Evolutionary conservation across 225 moss, liverwort and hornwort species (phyloP), one percentile per base, ranked within the genome.

Genomic region (Bryum argenteum): DNA sequence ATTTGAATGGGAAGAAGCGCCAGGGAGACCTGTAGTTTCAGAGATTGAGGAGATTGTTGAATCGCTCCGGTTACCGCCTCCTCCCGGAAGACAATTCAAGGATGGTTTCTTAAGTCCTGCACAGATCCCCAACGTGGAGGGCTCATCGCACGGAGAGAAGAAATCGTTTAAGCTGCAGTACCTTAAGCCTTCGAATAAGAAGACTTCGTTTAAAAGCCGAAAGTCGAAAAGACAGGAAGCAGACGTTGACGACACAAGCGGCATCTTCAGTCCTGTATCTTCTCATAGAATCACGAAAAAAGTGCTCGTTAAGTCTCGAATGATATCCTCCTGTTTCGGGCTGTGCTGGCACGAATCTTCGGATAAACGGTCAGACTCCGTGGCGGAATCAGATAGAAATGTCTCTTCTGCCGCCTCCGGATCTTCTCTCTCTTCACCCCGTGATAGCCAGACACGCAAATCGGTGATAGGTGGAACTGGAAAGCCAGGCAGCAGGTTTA

Each of bases 1-100:
- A 0, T 87, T 87, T 38, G 33, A 26, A 9, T 83, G 83, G 83
- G 87, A 87, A 59, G 65, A 66, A 44, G 59, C 58, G 8, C 83
- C 76, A 1, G 87, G 87, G 52, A 70, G 39, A 67, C 63, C 78
- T 58, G 75, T 54, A 20, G 14, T 20, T 58, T 8, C 42, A 33
- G 8, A 61, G 55, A 43, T 21, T 22, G 58, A 62, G 12, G 58
- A 62, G 12, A 45, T 44, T 21, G 2, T 50, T 9, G 73, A 67
- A 21, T 18, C 10, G 13, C 47, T 62, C 19, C 17, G 66, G 22
- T 45, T 87, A 61, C 76, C 73, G 15, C 59, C 78, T 54, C 83
- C 80, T 55, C 87, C 81, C 58, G 83, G 83, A 41, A 66, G 22
- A 64, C 62, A 80, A 48, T 75, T 78, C 9, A 83, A 71, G 62